phyloP scores from a whole-genome alignment of 140 eudicot genomes.

The Oenanthe javanica region DNA sequence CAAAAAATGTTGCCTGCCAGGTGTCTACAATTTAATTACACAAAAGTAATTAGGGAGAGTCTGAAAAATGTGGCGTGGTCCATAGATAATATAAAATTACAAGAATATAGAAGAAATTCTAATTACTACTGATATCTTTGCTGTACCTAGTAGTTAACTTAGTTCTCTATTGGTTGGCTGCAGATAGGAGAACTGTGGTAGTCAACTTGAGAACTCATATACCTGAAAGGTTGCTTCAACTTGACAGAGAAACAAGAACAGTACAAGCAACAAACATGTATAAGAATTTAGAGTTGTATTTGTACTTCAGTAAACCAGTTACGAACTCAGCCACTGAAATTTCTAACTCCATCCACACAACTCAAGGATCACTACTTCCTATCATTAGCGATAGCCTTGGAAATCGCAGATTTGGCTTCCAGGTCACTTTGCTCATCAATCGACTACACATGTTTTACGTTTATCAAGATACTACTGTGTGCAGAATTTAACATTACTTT shows the following conservation, averaged over 20 bases:
- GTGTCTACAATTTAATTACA: background rate
- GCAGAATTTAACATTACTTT: background rate
- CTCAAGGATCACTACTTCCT: conserved; percentile 68
- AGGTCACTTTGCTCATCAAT: conserved; percentile 24
- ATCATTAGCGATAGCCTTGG: conserved; percentile 46
- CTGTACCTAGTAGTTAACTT: background rate
- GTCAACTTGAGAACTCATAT: conserved; percentile 72
- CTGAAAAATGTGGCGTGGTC: background rate
- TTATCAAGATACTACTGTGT: background rate
- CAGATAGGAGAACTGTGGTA: conserved; percentile 74
- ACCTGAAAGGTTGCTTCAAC: conserved; percentile 65
- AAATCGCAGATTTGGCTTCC: conserved; percentile 72
- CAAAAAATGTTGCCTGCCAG: background rate
- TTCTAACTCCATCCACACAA: conserved; percentile 47
- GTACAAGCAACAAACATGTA: conserved; percentile 70
- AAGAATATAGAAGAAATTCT: background rate
- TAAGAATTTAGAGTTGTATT: conserved; percentile 53
- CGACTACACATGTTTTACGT: background rate
- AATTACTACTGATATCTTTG: background rate
- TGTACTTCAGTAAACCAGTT: conserved; percentile 73
- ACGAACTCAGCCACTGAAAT: conserved; percentile 71
- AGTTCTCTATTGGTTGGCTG: conserved; percentile 5
- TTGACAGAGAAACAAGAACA: conserved; percentile 60
- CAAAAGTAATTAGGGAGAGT: background rate
- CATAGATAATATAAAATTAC: background rate